Evolutionary conservation across 305 asterid species (phyloP), one percentile per base, ranked within the genome.

Genomic region (Fraxinus dipetala): DNA sequence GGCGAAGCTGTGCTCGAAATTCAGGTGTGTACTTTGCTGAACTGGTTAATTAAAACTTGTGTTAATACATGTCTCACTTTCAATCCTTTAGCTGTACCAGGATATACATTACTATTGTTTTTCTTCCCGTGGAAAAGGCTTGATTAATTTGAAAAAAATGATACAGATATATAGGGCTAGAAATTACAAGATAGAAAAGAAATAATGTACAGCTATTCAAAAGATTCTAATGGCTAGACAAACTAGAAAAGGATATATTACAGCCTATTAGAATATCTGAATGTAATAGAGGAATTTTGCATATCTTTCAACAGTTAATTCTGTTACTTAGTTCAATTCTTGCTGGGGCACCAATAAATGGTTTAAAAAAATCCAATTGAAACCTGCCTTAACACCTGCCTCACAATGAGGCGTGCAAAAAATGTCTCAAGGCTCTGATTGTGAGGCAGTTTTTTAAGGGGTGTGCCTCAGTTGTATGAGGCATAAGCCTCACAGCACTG

Each of bases 1-100:
- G 98, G 99, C 18, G 97, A 96, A 92, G 99, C 98, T 28, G 99
- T 96, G 87, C 99, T 96, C 83, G 98, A 94, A 79, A 90, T 96
- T 84, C 99, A 96, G 99, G 99, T 94, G 87, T 13, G 86, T 40
- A 16, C 70, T 63, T 72, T 76, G 74, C 38, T 13, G 30, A 67
- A 28, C 38, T 67, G 35, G 74, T 3, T 67, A 13, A 67, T 67
- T 26, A 5, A 11, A 67, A 67, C 5, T 69, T 79, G 22, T 35
- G 63, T 83, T 73, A 54, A 72, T 6, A 67, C 10, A 28, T 13
- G 38, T 67, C 74, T 67, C 74, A 13, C 38, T 67, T 67, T 67
- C 18, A 43, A 61, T 76, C 77, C 72, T 48, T 16, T 59, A 83
- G 61, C 36, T 65, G 43, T 83, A n/a, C 77, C 48, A 34, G 54